phyloP scores from a whole-genome alignment of 2,329 filamentous ascomycete species.

The Alternaria postmessia region DNA sequence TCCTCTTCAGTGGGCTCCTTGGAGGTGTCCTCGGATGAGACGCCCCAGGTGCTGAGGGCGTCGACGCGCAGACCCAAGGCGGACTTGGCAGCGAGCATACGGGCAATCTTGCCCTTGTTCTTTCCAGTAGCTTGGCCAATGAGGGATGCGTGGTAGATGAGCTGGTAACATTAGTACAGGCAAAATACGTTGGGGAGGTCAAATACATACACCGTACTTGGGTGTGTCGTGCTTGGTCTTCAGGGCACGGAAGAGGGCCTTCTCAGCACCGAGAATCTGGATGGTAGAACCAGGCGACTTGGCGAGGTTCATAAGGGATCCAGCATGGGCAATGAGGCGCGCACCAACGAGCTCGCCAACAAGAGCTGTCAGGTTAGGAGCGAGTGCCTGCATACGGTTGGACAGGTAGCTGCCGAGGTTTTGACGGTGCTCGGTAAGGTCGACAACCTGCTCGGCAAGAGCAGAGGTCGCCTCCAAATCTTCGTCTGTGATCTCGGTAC shows the following conservation, averaged over 20 bases:
- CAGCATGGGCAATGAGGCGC: slow-evolving; percentile 91
- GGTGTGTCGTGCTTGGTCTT: slow-evolving; percentile 99
- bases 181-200: slow-evolving; percentile 66
- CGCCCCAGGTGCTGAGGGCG: slow-evolving; percentile 79
- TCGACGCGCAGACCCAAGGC: slow-evolving; percentile 93
- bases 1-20: slow-evolving; percentile 82
- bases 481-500: slow-evolving; percentile 92
- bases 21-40: slow-evolving; percentile 60
- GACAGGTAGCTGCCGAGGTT: slow-evolving; percentile 90
- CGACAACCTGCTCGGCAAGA: slow-evolving; percentile 91
- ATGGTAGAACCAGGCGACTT: slow-evolving; percentile 96
- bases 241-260: slow-evolving; percentile 95
- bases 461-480: slow-evolving; percentile 93
- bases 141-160: slow-evolving; percentile 74
- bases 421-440: slow-evolving; percentile 80
- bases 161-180: slow-evolving; percentile 53
- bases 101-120: slow-evolving; percentile 99
- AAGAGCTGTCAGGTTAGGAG: slow-evolving; percentile 91
- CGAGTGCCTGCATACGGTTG: slow-evolving; percentile 94
- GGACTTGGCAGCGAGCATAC: slow-evolving; percentile 93
- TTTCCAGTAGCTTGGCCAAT: slow-evolving; percentile 96
- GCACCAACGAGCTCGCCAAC: slow-evolving; percentile 94
- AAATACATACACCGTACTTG: slow-evolving; percentile 75
- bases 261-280: slow-evolving; percentile 97
- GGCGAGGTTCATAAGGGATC: slow-evolving; percentile 91